A percentile compares a stretch with the other conserved stretches of the same genome.
phyloP scores from a whole-genome alignment of 352 stramenopile genomes.

The Phytophthora ohioensis region DNA sequence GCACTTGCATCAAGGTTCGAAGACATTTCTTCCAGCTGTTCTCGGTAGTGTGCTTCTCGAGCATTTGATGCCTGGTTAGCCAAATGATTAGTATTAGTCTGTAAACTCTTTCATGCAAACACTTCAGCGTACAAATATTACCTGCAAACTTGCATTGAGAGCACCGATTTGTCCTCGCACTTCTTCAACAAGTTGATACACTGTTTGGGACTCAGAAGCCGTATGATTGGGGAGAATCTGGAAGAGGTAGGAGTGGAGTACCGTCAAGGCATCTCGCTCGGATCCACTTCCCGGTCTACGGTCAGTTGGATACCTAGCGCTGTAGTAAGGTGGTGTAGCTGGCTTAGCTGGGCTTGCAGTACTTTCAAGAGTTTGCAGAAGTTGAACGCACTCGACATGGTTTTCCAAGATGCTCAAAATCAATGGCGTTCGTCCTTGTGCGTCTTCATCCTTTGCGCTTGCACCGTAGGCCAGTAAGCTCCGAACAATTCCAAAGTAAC shows the following conservation, averaged over 20 bases:
- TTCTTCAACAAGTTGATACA: slow-evolving; percentile 43
- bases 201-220: slow-evolving; percentile 33
- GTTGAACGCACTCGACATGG: slow-evolving; percentile 67
- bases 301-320: slow-evolving; percentile 5
- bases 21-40: slow-evolving; percentile 33
- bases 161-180: slow-evolving; percentile 35
- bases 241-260: slow-evolving; percentile 39
- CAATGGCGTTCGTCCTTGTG: slow-evolving; percentile 64
- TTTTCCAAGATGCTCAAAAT: slow-evolving; percentile 81
- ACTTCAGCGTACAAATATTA: slow-evolving; percentile 8
- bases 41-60: slow-evolving; percentile 34
- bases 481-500: slow-evolving; percentile 51
- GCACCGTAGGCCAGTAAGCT: slow-evolving; percentile 55
- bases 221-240: slow-evolving; percentile 30
- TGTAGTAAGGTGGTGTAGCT: slow-evolving; percentile 16
- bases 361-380: slow-evolving; percentile 53
- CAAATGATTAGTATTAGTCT: slow-evolving; percentile 6
- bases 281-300: slow-evolving; percentile 13
- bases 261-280: slow-evolving; percentile 36
- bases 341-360: slow-evolving; percentile 16
- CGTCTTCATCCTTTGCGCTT: slow-evolving; percentile 57
- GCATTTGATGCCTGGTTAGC: slow-evolving; percentile 27
- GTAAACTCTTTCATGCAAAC: not conserved
- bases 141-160: slow-evolving; percentile 41
- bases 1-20: slow-evolving; percentile 18